Conservation (phyloP, 2,329 filamentous ascomycete species). For the Trematosphaeria pertusa region DNA sequence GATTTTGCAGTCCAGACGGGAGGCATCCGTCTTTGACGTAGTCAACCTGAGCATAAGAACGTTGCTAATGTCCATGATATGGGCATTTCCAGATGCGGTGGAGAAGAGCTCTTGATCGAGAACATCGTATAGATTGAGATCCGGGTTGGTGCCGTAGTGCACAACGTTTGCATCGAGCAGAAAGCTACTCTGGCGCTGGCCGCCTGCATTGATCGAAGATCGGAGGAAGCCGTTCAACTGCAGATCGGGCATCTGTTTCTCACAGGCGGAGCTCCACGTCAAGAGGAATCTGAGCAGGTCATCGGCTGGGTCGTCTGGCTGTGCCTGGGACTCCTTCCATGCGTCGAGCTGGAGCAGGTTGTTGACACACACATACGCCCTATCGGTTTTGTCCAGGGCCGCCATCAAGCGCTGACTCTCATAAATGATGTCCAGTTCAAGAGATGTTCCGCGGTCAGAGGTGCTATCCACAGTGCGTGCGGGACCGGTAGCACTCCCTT, state of each 20-base stretch:
- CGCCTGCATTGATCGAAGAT: slow-evolving; percentile 49
- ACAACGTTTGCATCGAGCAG: slow-evolving; percentile 36
- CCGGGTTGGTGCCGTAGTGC: slow-evolving; percentile 22
- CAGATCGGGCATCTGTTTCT: slow-evolving; percentile 50
- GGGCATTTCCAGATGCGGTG: slow-evolving; percentile 27
- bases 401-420: slow-evolving; percentile 69
- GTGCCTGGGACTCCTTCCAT: slow-evolving; percentile 29
- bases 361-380: slow-evolving; percentile 65
- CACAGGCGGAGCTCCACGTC: slow-evolving; percentile 57
- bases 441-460: slow-evolving; percentile 34
- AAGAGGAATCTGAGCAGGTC: slow-evolving; percentile 56
- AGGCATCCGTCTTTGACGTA: slow-evolving; percentile 44
- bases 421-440: slow-evolving; percentile 54
- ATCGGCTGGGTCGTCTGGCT: slow-evolving; percentile 40
- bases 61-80: slow-evolving; percentile 52
- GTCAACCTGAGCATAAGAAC: slow-evolving; percentile 59
- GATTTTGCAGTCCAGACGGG: slow-evolving; percentile 55
- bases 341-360: slow-evolving; percentile 55
- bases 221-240: slow-evolving; percentile 53
- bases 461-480: slow-evolving; percentile 58
- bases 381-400: slow-evolving; percentile 63
- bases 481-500: slow-evolving; percentile 59
- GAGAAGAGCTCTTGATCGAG: slow-evolving; percentile 59
- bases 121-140: slow-evolving; percentile 60
- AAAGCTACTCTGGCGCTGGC: slow-evolving; percentile 29